A percentile compares a stretch with the other conserved stretches of the same genome.
phyloP scores from a whole-genome alignment of 345 rosid genomes.

The Eucalyptus fibrosa region DNA sequence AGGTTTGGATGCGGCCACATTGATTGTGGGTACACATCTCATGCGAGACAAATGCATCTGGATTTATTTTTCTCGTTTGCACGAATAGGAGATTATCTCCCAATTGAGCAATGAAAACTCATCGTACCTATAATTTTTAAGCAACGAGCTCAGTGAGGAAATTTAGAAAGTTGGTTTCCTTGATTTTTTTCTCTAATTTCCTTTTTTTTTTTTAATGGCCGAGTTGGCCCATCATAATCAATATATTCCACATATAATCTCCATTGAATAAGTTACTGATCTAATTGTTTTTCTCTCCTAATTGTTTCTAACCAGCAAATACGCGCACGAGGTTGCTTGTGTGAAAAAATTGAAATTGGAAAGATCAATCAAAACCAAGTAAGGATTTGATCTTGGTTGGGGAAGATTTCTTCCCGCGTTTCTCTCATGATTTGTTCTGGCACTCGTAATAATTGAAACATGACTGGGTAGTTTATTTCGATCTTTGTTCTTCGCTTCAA shows the following conservation, averaged over 20 bases:
- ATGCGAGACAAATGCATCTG: neutral
- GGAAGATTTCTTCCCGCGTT: too few species aligned
- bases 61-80: neutral
- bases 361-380: neutral
- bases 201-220: neutral
- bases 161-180: neutral
- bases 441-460: too few species aligned
- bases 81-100: too few species aligned
- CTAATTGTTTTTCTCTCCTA: neutral
- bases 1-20: too few species aligned
- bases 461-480: neutral
- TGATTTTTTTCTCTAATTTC: neutral
- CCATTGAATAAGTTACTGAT: too few species aligned
- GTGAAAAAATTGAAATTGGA: neutral
- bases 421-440: too few species aligned
- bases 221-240: neutral
- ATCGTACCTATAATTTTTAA: neutral
- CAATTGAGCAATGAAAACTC: neutral
- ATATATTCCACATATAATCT: neutral
- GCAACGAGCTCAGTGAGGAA: neutral
- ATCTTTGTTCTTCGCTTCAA: neutral
- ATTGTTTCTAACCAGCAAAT: neutral
- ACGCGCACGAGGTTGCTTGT: neutral
- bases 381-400: too few species aligned
- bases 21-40: accelerated